Evolutionary conservation across 805 yeast genomes (phyloP).

Genomic region (Limtongia smithiae): DNA sequence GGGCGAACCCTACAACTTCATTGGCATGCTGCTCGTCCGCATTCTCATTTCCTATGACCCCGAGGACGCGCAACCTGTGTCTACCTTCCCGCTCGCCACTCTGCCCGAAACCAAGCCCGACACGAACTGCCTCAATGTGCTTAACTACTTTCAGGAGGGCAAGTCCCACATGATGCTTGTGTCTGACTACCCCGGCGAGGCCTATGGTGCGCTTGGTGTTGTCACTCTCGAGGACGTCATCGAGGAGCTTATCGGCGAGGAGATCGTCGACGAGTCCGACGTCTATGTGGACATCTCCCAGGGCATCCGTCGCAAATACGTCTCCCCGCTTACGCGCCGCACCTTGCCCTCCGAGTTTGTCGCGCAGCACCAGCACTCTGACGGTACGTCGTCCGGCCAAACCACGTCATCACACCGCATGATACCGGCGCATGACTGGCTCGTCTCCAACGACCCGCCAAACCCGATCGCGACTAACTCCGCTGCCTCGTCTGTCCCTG

Average conservation of each 20-base stretch:
- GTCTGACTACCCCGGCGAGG: slow-evolving; percentile 74
- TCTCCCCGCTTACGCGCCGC: slow-evolving; percentile 39
- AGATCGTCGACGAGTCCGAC: slow-evolving; percentile 93
- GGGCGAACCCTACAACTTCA: slow-evolving; percentile 80
- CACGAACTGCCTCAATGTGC: slow-evolving; percentile 87
- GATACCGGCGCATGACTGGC: not conserved
- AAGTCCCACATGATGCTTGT: slow-evolving; percentile 96
- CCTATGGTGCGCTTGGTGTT: slow-evolving; percentile 81
- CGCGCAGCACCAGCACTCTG: slow-evolving; percentile 16
- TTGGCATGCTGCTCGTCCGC: slow-evolving; percentile 91
- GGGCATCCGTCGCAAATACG: slow-evolving; percentile 58
- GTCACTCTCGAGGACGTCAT: slow-evolving; percentile 95
- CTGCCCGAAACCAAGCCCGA: slow-evolving; percentile 90
- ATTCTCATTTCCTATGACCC: slow-evolving; percentile 94
- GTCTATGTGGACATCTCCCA: slow-evolving; percentile 88
- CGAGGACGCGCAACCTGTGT: slow-evolving; percentile 88
- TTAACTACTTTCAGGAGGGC: slow-evolving; percentile 96
- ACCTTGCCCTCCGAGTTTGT: slow-evolving; percentile 24
- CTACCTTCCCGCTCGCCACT: slow-evolving; percentile 91
- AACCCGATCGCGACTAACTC: not conserved
- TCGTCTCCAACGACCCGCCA: not conserved
- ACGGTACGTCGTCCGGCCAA: not conserved
- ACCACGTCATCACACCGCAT: slow-evolving; percentile 2
- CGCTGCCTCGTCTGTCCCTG: not conserved
- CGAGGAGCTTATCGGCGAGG: slow-evolving; percentile 96